These are phyloP conservation scores for Hondaea fermentalgiana DNA, from an alignment of 108 stramenopile species.

Conservation along the genomic window DNA sequence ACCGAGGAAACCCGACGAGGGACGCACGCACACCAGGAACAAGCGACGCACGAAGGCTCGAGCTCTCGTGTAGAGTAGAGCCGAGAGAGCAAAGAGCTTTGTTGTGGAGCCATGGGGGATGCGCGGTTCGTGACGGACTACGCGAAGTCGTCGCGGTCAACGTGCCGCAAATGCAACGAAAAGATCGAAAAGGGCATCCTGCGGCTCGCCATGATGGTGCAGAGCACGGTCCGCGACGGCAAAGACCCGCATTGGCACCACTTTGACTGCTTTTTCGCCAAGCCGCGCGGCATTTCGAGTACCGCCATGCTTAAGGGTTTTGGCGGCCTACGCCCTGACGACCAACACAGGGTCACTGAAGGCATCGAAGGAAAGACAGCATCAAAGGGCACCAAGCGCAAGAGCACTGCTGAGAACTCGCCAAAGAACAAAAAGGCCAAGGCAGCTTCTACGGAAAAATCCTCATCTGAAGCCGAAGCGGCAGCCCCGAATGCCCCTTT, in stretches of 20 bases:
- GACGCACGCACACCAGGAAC: no score
- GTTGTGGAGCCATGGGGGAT: no score
- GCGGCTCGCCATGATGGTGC: background rate
- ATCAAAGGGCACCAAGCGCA: no score
- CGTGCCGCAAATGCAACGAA: background rate
- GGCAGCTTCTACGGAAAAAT: no score
- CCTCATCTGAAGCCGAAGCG: background rate
- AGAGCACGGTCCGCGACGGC: background rate
- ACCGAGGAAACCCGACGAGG: no score
- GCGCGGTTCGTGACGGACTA: background rate
- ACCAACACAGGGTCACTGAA: background rate
- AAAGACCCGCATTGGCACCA: slow-evolving; percentile 14
- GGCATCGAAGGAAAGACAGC: background rate
- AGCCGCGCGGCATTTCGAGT: background rate
- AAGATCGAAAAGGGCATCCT: background rate
- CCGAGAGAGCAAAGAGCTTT: no score
- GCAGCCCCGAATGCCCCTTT: background rate
- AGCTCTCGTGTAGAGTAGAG: no score
- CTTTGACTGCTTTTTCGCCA: background rate
- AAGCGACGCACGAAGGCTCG: no score
- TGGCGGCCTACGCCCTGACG: background rate
- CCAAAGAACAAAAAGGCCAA: background rate
- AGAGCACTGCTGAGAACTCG: background rate
- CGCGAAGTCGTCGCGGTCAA: background rate
- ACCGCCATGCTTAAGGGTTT: background rate